Evolutionary conservation across 148 eudicot species (phyloP).

Genomic region (Tetragonia tetragonoides): DNA sequence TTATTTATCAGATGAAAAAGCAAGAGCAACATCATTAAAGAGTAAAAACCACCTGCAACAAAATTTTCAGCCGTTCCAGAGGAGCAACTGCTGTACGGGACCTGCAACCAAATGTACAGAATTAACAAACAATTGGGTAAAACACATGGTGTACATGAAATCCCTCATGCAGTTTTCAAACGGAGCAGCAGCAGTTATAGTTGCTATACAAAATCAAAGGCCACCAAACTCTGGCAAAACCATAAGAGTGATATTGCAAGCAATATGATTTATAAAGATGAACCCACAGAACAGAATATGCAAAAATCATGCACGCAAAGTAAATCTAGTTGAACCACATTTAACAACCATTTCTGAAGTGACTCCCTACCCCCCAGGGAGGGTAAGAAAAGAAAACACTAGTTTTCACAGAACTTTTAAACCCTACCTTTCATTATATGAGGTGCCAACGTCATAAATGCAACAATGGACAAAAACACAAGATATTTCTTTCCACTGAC

Average conservation of each 20-base stretch:
- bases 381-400: no score
- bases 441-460: no score
- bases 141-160: background rate
- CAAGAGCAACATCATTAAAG: background rate
- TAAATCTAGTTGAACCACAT: background rate
- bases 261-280: background rate
- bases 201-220: background rate
- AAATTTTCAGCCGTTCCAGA: slow-evolving; percentile 69
- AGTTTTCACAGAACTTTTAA: no score
- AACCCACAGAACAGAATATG: background rate
- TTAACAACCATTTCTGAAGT: background rate
- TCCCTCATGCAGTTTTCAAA: background rate
- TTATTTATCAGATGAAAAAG: background rate
- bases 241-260: no score
- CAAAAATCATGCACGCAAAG: background rate
- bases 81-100: slow-evolving; percentile 97
- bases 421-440: no score
- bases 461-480: no score
- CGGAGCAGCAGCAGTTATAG: background rate
- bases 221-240: no score
- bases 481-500: no score
- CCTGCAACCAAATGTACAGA: slow-evolving; percentile 34
- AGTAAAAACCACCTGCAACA: slow-evolving; percentile 60
- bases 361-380: background rate
- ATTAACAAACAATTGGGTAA: background rate